Evolutionary conservation across 2,329 filamentous ascomycete genomes (phyloP).

Genomic region (Intubia oerlemansii): DNA sequence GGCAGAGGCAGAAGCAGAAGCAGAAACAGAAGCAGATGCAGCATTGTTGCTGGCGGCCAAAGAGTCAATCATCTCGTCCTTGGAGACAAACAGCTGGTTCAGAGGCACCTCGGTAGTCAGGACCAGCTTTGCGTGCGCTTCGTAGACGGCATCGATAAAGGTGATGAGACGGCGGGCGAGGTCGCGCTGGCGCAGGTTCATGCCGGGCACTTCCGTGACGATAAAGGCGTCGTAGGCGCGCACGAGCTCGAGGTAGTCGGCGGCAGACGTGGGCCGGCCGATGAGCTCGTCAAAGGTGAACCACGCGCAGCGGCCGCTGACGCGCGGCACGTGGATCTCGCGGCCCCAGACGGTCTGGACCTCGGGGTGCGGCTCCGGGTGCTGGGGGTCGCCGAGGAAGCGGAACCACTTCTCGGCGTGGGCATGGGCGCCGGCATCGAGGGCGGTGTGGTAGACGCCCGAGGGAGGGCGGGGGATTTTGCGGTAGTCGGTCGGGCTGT

Average conservation of each 20-base stretch:
- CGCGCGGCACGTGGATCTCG: slow-evolving; percentile 67
- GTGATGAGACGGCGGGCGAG: slow-evolving; percentile 87
- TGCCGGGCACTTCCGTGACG: slow-evolving; percentile 74
- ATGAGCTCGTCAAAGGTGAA: slow-evolving; percentile 91
- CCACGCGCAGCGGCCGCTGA: slow-evolving; percentile 70
- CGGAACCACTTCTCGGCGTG: slow-evolving; percentile 93
- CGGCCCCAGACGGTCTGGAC: slow-evolving; percentile 82
- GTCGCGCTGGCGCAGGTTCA: slow-evolving; percentile 74
- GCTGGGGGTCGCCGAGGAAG: slow-evolving; percentile 70
- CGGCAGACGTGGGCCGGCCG: slow-evolving; percentile 68
- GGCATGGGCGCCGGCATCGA: slow-evolving; percentile 53
- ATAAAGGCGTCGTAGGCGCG: slow-evolving; percentile 83
- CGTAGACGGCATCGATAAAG: slow-evolving; percentile 92
- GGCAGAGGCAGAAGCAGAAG: too few species aligned
- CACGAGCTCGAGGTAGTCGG: slow-evolving; percentile 86
- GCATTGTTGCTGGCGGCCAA: slow-evolving; percentile 19
- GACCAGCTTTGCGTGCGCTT: slow-evolving; percentile 80
- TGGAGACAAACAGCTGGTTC: slow-evolving; percentile 65
- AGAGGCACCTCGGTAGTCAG: slow-evolving; percentile 77
- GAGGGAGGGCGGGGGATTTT: slow-evolving; percentile 87
- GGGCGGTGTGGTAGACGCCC: slow-evolving; percentile 79
- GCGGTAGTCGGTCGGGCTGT: slow-evolving; percentile 90
- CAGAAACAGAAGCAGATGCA: too few species aligned
- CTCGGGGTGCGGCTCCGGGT: slow-evolving; percentile 53
- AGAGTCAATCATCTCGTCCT: slow-evolving; percentile 43